Percentiles rank a stretch among this genome's conserved stretches.
phyloP scores from a whole-genome alignment of 2,329 filamentous ascomycete species.

The Aspergillus luchuensis region DNA sequence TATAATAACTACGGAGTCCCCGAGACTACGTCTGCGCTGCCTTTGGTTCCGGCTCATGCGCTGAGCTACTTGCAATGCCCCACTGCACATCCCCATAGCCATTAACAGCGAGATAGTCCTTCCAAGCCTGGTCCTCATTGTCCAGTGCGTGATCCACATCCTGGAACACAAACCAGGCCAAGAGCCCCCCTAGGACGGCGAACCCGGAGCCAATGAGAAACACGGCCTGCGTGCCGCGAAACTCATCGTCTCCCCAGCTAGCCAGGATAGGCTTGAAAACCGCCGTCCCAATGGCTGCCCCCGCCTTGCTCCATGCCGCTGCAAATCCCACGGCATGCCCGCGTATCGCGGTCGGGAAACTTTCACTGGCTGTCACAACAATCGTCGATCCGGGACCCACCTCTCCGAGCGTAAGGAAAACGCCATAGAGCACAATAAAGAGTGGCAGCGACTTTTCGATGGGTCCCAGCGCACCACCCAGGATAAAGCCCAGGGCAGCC shows the following conservation, averaged over 20 bases:
- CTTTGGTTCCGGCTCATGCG: background rate
- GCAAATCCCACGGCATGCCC: constrained; percentile 54
- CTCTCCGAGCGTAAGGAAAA: constrained; percentile 54
- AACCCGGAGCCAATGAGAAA: constrained; percentile 57
- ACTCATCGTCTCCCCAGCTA: constrained; percentile 42
- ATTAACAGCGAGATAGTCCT: constrained; percentile 46
- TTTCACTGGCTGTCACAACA: constrained; percentile 47
- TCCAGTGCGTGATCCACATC: constrained; percentile 47
- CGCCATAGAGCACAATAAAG: constrained; percentile 55
- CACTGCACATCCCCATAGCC: constrained; percentile 39
- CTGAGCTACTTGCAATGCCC: constrained; percentile 19
- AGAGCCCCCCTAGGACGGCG: constrained; percentile 49
- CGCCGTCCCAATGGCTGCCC: constrained; percentile 54
- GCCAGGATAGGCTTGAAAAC: constrained; percentile 57
- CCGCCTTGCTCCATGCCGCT: constrained; percentile 53
- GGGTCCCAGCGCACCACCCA: constrained; percentile 51
- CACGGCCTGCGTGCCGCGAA: constrained; percentile 51
- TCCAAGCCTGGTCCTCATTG: constrained; percentile 50
- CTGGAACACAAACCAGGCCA: constrained; percentile 52
- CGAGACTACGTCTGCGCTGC: background rate
- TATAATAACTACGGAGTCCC: too few species aligned
- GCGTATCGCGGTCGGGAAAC: constrained; percentile 53
- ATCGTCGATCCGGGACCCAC: constrained; percentile 52
- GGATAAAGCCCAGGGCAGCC: constrained; percentile 51
- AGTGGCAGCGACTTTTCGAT: constrained; percentile 53